Evolutionary conservation across 352 stramenopile genomes (phyloP), one percentile per base, ranked within the genome.

Genomic region (Globisporangium middletonii): DNA sequence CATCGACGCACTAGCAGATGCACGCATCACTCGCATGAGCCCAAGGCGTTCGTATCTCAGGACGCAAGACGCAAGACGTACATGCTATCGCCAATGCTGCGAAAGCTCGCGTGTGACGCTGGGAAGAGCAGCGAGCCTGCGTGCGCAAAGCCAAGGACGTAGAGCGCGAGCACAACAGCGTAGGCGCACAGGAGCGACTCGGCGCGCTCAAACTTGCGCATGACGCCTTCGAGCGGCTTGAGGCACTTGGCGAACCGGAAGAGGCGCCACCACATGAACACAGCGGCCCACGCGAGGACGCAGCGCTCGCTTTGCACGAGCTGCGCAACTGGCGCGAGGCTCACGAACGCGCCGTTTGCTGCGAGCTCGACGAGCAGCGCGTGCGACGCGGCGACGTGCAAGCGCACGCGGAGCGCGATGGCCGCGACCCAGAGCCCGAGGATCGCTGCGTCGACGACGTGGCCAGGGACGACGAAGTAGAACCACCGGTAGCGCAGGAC

Each of bases 231-330:
- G 7, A 89, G 64, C 15, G 69, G 63, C 42, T 73, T 77, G 28
- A 88, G 44, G 27, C 64, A 69, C 35, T 73, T 70, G 5, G 68
- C 72, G 3, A 86, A 64, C 19, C 75, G 73, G 23, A 83, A 33
- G 8, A 88, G 54, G 1, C 77, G 73, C 71, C 68, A 84, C 77
- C 79, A 86, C 73, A 89, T 86, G 27, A 88, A 59, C 12, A 79
- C 60, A 0, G 58, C 70, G 15, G 72, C 73, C 48, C 51, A 68
- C 23, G 75, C 79, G 12, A 69, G 69, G 30, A 83, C 23, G 4
- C 58, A 30, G 0, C 68, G 66, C 49, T 89, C 77, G 15, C 59
- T 69, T 0, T 60, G 63, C 46, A 78, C 23, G 27, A 79, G 61
- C 9, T 69, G 45, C 12, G 63, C 65, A 15, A 59, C 65, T 5